These are phyloP conservation scores for Berberis vulgaris DNA, from an alignment of 164 flowering plant genomes.

Conservation along the genomic window DNA sequence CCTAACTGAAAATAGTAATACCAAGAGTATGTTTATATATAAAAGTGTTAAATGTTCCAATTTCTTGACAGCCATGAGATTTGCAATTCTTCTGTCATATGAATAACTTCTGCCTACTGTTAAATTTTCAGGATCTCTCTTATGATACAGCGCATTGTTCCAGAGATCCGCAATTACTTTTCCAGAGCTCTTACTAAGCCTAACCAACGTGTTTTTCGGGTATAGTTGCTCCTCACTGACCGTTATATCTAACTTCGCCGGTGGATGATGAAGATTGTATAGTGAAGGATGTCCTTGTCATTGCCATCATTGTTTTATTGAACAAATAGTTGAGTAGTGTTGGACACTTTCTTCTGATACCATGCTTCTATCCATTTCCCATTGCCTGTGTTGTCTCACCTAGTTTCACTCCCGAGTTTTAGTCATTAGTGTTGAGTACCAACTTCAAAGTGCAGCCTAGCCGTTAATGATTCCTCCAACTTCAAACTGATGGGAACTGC, in stretches of 20 bases:
- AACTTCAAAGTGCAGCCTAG: too few relatives aligned
- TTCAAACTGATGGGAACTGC: too few relatives aligned
- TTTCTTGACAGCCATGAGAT: too few relatives aligned
- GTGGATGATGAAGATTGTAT: constrained; percentile 6
- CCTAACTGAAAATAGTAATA: too few relatives aligned
- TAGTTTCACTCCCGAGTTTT: too few relatives aligned
- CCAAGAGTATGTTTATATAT: too few relatives aligned
- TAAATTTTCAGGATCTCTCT: constrained; percentile 48
- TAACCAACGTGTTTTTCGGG: constrained; percentile 27
- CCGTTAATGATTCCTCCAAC: too few relatives aligned
- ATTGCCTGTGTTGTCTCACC: too few relatives aligned
- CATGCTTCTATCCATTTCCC: neutral
- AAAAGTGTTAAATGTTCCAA: too few relatives aligned
- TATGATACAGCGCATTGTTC: constrained; percentile 65
- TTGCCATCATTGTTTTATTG: neutral
- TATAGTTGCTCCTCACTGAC: constrained; percentile 20
- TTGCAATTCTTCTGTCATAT: neutral
- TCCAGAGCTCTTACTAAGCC: constrained; percentile 53
- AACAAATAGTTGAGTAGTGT: neutral
- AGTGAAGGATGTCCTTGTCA: constrained; percentile 1
- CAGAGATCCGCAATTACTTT: constrained; percentile 77
- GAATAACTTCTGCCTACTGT: neutral
- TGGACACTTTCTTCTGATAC: neutral
- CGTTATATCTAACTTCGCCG: constrained; percentile 21
- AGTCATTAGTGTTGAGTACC: too few relatives aligned